Base-by-base conservation (phyloP, 169 alveolate genomes). In the Eimeria acervulina region DNA sequence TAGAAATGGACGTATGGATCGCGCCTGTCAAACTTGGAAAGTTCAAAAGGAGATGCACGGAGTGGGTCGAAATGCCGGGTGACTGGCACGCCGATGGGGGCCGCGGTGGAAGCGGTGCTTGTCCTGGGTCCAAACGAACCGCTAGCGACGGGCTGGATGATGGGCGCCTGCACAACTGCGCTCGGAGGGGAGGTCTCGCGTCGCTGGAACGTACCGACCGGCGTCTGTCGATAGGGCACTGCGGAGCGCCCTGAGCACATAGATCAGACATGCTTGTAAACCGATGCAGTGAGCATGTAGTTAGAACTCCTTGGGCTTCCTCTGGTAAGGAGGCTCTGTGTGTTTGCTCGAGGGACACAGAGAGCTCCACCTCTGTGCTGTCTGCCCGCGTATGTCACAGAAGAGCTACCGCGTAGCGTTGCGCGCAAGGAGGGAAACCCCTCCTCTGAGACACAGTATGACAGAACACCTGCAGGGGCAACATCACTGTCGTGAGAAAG, bases 1-100 rank as follows among this genome's bases (percentile, higher is more conserved):
- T 98, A 98, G 81, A 98, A 98, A 74, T 97, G 97, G 78, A 95
- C 91, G 63, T 81, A 92, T 63, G 98, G 98, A 91, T 97, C 98
- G 81, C 99, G 87, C 59, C 98, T 76, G 42, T 95, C 97, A 72
- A 95, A 95, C 81, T 95, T 95, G 72, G 91, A 52, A 42, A 90
- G 74, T 42, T 95, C 97, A 52, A 95, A 95, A 10, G 97, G 97
- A 21, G 90, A 52, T 19, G 95, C 66, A 40, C 95, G 95, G 7
- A 15, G 90, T 10, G 87, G 91, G 63, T 92, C 95, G 36, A 92
- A 92, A 59, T 92, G 95, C 90, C 70, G 42, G 23, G 92, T 74
- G 28, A 92, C 81, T 33, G 95, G 95, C 33, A 92, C 91, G 36
- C 95, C 95, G 2, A 72, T 31, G 40, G 83, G 70, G 15, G 72